Evolutionary conservation across 176 grass and related monocot species (phyloP), one percentile per base, ranked within the genome.

Genomic region (Oryza longistaminata): DNA sequence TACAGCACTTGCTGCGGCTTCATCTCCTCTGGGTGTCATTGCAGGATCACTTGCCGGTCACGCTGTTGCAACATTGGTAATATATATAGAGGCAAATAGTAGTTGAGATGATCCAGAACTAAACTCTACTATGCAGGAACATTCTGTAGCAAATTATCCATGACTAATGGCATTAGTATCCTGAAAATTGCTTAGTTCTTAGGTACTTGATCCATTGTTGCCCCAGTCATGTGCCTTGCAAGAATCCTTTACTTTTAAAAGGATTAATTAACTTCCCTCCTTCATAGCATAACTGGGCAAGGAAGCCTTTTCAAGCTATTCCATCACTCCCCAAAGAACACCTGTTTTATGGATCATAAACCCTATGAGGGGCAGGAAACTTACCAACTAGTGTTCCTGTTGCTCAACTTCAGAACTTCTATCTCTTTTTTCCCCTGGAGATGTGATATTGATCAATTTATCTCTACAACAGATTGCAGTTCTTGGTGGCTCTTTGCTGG

Each of bases 11-110:
- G 93, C 96, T 11, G 96, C 93, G 42, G 96, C 96, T 85, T 98
- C 96, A 79, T 98, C 96, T 79, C 96, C 96, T 88, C 90, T 90
- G 19, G 96, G 96, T 52, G 96, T 98, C 80, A 94, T 98, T 86
- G 89, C 87, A 27, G 96, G 96, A 55, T 87, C 96, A 37, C 83
- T 95, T 39, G 93, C 91, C 84, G 96, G 96, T 64, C 96, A 94
- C 90, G 96, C 91, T 71, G 17, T 95, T 85, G 96, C 96, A 67
- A 98, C 96, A 87, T 78, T 95, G 93, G 96, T 98, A 95, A 86
- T 73, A 85, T 74, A 74, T 80, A 11, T 35, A 43, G 29, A 53
- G 26, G 17, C 5, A 53, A 53, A 13, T 70, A 29, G 34, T 75
- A 40, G 3, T 65, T 82, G 17, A 78, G 24, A 84, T 46, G 72